Evolutionary conservation across 179 eudicot genomes (phyloP), one percentile per base, ranked within the genome.

Genomic region (Sideroxylon spinosum): DNA sequence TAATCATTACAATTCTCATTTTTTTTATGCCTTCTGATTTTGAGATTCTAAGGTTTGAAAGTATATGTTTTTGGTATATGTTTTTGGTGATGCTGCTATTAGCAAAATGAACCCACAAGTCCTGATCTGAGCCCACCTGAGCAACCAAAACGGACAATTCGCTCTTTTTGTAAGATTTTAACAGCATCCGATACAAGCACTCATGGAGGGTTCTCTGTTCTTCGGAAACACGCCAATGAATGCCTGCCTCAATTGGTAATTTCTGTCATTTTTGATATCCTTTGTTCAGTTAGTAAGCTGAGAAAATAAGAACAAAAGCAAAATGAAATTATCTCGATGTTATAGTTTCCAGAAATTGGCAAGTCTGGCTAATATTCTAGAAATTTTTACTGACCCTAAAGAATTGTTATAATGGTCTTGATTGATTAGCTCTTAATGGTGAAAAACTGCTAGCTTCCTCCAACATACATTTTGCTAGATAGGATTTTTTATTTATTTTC

Each of bases 171-270:
- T 75, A 92, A 93, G 85, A 89, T 87, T 64, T 77, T 92, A 53
- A 93, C 98, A 7, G 97, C 97, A 60, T 93, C 98, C 3, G 98
- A 92, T 82, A 93, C 95, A 16, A 93, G 97, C 78, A 93, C 98
- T 56, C 98, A 92, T 86, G 98, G 97, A 26, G 98, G 98, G n/a
- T 93, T 93, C 83, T 93, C 97, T 25, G 92, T 93, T 73, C 95
- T 92, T 61, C 87, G 95, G 62, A 92, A 87, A 84, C 95, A 94
- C 79, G 98, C 97, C 10, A 89, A 83, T 59, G 98, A 94, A 81
- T 94, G 97, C 82, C 82, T 94, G 46, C 98, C 98, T 74, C 93
- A 87, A 26, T 73, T 92, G 90, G 98, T 93, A 89, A 83, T 71
- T 68, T 74, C 12, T 74, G 44, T 57, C 44, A 29, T 74, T 62